phyloP scores from a whole-genome alignment of 2,329 filamentous ascomycete species.

The Aspergillus pseudoglaucus region DNA sequence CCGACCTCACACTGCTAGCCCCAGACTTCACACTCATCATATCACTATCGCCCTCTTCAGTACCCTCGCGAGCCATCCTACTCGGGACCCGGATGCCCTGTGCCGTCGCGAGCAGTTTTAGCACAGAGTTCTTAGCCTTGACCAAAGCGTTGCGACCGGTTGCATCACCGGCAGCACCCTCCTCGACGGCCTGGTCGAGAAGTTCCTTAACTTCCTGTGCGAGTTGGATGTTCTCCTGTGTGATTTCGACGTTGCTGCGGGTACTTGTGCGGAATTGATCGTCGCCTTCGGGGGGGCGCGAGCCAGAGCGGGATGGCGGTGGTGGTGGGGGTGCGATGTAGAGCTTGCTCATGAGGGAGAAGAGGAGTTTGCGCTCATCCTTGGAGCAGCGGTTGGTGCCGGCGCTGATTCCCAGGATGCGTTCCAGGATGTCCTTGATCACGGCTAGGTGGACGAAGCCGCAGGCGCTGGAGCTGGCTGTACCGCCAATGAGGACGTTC shows the following conservation, averaged over 20 bases:
- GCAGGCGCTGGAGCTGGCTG: constrained; percentile 53
- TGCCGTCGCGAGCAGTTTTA: constrained; percentile 44
- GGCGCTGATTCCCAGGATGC: constrained; percentile 50
- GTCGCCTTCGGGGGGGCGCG: constrained; percentile 50
- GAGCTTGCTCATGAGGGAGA: constrained; percentile 73
- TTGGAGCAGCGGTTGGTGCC: constrained; percentile 37
- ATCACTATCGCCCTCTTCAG: constrained; percentile 26
- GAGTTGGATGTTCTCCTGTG: constrained; percentile 47
- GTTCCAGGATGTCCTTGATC: constrained; percentile 69
- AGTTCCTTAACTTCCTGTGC: constrained; percentile 52
- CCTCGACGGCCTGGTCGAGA: constrained; percentile 51
- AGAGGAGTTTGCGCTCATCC: constrained; percentile 79
- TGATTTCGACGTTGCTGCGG: constrained; percentile 42
- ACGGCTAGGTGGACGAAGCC: constrained; percentile 76
- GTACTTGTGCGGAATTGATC: constrained; percentile 51
- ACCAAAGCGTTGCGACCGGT: constrained; percentile 40
- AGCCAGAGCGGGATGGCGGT: constrained; percentile 37
- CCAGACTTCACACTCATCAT: constrained; percentile 22
- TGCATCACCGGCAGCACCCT: constrained; percentile 35
- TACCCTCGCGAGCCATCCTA: constrained; percentile 25
- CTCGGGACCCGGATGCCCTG: constrained; percentile 34
- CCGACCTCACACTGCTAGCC: constrained; percentile 20
- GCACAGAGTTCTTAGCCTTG: constrained; percentile 39
- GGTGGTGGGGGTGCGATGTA: constrained; percentile 61
- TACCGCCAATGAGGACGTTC: constrained; percentile 39